Evolutionary conservation across 2,329 filamentous ascomycete species (phyloP).

Genomic region (Amauroascus niger): DNA sequence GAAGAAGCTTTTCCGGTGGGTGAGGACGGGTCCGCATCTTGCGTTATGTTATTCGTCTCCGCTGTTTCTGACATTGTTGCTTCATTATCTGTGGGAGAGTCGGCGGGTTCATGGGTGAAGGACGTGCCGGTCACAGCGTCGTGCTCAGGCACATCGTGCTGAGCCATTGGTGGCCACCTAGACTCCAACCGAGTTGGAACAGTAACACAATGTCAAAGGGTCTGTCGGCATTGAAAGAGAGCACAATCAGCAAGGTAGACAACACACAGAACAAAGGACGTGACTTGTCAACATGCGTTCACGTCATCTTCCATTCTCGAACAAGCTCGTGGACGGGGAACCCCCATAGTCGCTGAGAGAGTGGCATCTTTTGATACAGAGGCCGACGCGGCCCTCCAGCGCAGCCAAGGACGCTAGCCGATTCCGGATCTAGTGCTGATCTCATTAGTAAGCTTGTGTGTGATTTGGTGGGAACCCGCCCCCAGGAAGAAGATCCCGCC

Average conservation of each 20-base stretch:
- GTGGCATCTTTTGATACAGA: conserved; percentile 15
- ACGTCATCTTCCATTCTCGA: not conserved
- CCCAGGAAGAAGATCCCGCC: conserved; percentile 7
- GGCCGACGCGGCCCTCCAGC: not conserved
- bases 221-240: conserved; percentile 12
- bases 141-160: conserved; percentile 11
- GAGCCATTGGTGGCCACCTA: conserved; percentile 15
- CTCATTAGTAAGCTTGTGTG: conserved; percentile 2
- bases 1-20: not conserved
- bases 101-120: conserved; percentile 3
- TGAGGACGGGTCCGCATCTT: not conserved
- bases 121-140: conserved; percentile 7
- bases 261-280: not conserved
- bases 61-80: not conserved
- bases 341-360: not conserved
- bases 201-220: not conserved
- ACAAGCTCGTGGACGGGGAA: too few species aligned
- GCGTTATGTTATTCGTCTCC: not conserved
- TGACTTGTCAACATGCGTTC: not conserved
- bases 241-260: not conserved
- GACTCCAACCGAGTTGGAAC: conserved; percentile 1
- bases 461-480: conserved; percentile 10
- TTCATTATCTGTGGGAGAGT: not conserved
- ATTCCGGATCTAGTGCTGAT: not conserved
- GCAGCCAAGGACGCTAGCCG: not conserved